Evolutionary conservation across 768 basidiomycete species (phyloP).

Genomic region (Coprinopsis cinerea): DNA sequence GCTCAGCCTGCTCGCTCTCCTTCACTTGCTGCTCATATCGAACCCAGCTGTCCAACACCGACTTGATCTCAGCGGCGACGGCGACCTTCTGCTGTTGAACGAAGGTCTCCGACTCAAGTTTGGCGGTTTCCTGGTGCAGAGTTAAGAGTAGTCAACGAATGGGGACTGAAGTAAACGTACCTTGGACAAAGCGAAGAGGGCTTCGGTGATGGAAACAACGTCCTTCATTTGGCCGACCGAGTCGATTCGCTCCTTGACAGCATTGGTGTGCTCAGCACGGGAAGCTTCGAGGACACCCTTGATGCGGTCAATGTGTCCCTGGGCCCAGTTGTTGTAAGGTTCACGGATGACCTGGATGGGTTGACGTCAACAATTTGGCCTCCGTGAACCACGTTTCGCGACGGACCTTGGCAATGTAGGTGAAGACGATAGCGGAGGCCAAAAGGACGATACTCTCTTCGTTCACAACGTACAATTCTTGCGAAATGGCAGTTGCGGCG

Average conservation of each 20-base stretch:
- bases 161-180: constrained; percentile 30
- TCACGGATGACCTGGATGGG: constrained; percentile 59
- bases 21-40: constrained; percentile 95
- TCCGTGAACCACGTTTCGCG: not conserved
- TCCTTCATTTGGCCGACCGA: constrained; percentile 94
- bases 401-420: constrained; percentile 75
- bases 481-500: constrained; percentile 88
- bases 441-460: constrained; percentile 90
- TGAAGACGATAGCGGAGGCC: constrained; percentile 78
- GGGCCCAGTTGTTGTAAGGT: constrained; percentile 92
- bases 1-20: constrained; percentile 92
- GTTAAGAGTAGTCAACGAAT: not conserved
- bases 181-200: constrained; percentile 90
- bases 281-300: constrained; percentile 74
- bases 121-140: constrained; percentile 78
- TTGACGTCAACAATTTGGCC: constrained; percentile 13
- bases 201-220: constrained; percentile 85
- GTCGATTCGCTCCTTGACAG: constrained; percentile 89
- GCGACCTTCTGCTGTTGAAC: constrained; percentile 85
- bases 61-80: constrained; percentile 83
- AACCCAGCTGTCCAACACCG: constrained; percentile 96
- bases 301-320: constrained; percentile 80
- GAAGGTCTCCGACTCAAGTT: constrained; percentile 85
- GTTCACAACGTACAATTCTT: constrained; percentile 96
- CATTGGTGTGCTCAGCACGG: constrained; percentile 85